phyloP scores from a whole-genome alignment of 2,329 filamentous ascomycete genomes.

The Fusarium transvaalense region DNA sequence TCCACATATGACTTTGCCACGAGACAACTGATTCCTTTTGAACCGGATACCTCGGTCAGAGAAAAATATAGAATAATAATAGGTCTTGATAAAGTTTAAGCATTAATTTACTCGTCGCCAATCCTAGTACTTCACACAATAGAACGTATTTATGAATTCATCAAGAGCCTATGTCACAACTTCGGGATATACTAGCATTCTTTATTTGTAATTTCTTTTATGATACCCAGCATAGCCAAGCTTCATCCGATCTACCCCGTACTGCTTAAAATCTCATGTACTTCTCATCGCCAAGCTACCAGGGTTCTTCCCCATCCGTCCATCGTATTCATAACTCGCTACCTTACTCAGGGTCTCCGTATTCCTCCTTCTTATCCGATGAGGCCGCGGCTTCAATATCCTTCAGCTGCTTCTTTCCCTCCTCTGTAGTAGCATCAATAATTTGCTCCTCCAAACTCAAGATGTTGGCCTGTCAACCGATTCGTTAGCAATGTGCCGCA shows the following conservation, averaged over 20 bases:
- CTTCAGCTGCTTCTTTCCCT: constrained; percentile 82
- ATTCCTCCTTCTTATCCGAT: constrained; percentile 47
- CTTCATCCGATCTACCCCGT: neutral
- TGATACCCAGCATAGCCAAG: neutral
- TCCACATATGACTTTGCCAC: neutral
- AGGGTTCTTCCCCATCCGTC: neutral
- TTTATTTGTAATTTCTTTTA: neutral
- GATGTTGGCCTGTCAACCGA: constrained; percentile 74
- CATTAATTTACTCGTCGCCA: neutral
- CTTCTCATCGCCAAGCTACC: neutral
- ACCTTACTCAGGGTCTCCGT: constrained; percentile 57
- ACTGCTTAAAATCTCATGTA: neutral
- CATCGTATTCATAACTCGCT: neutral
- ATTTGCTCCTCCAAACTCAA: constrained; percentile 92
- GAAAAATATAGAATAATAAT: neutral
- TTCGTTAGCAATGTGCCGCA: constrained; percentile 38
- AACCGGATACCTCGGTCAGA: neutral
- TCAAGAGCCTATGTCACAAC: neutral
- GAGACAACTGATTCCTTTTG: neutral
- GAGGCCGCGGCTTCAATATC: constrained; percentile 72
- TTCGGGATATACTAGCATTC: constrained; percentile 1
- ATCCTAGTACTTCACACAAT: neutral
- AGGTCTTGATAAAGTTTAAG: no score
- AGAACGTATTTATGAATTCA: neutral
- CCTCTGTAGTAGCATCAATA: constrained; percentile 92